Percentiles rank a stretch among this genome's conserved stretches.
These are phyloP conservation scores for Wickerhamiella slavikovae DNA, from an alignment of 805 yeast genomes.

Conservation along the genomic window DNA sequence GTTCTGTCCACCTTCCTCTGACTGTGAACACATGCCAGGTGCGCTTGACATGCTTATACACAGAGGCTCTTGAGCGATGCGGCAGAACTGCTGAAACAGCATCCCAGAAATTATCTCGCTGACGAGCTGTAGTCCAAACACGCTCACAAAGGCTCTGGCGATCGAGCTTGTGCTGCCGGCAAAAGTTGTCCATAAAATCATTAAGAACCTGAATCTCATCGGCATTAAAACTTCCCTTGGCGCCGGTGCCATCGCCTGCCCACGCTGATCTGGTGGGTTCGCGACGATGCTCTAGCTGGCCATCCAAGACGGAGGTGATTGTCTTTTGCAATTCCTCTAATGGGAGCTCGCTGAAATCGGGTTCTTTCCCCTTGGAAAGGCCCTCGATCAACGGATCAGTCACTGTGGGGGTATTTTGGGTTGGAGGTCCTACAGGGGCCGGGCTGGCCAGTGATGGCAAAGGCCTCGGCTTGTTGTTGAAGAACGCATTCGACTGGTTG, in stretches of 20 bases:
- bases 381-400: background rate
- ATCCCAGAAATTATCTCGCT: conserved; percentile 84
- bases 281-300: background rate
- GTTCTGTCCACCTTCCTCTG: conserved; percentile 77
- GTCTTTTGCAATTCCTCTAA: background rate
- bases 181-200: conserved; percentile 48
- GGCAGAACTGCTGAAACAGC: conserved; percentile 60
- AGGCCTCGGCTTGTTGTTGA: background rate
- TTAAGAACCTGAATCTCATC: conserved; percentile 59
- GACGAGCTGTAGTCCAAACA: conserved; percentile 71
- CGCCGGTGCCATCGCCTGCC: conserved; percentile 14
- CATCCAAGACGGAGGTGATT: too few relatives aligned
- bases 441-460: background rate
- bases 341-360: background rate
- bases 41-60: conserved; percentile 83
- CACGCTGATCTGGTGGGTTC: conserved; percentile 5
- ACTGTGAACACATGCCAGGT: conserved; percentile 72
- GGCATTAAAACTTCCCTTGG: conserved; percentile 27
- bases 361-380: background rate
- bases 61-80: conserved; percentile 66
- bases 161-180: conserved; percentile 37
- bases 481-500: background rate
- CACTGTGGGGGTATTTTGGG: background rate
- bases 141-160: conserved; percentile 58
- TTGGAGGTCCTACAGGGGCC: background rate